These are phyloP conservation scores for Yamadazyma akitaensis DNA, from an alignment of 805 yeast species.

Conservation along the genomic window DNA sequence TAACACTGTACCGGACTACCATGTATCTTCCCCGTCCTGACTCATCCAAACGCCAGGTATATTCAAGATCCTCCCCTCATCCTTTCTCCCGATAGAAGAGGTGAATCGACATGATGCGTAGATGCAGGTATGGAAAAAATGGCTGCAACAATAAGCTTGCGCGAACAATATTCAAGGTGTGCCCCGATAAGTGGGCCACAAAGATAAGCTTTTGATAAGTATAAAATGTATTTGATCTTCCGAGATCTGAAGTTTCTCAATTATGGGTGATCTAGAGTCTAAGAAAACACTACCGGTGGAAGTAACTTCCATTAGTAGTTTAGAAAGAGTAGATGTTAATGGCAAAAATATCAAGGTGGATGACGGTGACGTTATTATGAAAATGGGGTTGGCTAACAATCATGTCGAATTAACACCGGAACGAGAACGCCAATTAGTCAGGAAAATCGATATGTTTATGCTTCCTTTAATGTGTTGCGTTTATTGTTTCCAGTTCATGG, in stretches of 20 bases:
- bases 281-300: conserved; percentile 3
- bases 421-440: conserved; percentile 15
- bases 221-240: neutral
- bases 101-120: too few species aligned
- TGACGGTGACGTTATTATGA: conserved; percentile 41
- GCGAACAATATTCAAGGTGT: too few species aligned
- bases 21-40: too few species aligned
- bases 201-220: neutral
- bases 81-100: too few species aligned
- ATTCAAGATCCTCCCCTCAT: too few species aligned
- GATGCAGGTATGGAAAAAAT: too few species aligned
- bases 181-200: too few species aligned
- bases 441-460: conserved; percentile 23
- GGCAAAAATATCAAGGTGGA: conserved; percentile 3
- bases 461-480: conserved; percentile 25
- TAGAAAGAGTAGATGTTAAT: neutral
- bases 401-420: conserved; percentile 16
- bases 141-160: too few species aligned
- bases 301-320: conserved; percentile 3
- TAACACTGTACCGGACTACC: too few species aligned
- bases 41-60: too few species aligned
- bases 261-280: neutral
- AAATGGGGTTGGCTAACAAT: conserved; percentile 24
- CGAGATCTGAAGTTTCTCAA: too few species aligned
- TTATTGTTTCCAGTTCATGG: conserved; percentile 32